Conservation (phyloP, 129 eudicot genomes). For the Chrysanthemum makinoi region DNA sequence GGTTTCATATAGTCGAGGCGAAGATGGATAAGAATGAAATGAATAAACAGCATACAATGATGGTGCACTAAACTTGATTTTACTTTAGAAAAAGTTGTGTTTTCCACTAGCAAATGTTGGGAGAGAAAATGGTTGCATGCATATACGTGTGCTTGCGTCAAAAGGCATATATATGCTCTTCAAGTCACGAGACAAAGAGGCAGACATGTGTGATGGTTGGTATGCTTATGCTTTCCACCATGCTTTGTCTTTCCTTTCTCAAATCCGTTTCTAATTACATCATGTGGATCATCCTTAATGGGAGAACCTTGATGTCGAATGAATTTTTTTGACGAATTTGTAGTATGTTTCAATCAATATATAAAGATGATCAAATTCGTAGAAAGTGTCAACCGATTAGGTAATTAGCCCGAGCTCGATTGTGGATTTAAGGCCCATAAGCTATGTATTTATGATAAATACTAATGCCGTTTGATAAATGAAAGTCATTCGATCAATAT, state of each 20-base stretch:
- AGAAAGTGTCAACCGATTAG: no score
- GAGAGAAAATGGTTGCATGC: conserved; percentile 17
- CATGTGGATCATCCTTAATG: not conserved
- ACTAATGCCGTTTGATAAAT: no score
- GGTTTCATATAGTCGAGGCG: no score
- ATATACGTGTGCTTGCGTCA: conserved; percentile 1
- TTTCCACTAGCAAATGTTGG: conserved; percentile 31
- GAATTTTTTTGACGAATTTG: no score
- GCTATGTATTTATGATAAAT: no score
- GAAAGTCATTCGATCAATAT: no score
- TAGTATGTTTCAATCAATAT: not conserved
- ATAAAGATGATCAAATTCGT: no score
- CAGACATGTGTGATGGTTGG: conserved; percentile 14
- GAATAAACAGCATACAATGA: not conserved
- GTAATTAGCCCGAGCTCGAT: no score
- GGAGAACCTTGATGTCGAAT: not conserved
- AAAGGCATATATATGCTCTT: conserved; percentile 14
- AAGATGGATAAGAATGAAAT: not conserved
- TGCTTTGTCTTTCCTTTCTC: not conserved
- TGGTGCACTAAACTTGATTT: conserved; percentile 23
- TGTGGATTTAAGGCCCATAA: no score
- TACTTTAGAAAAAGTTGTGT: conserved; percentile 29
- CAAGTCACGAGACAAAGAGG: conserved; percentile 22
- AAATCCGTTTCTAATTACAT: not conserved
- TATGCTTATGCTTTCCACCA: conserved; percentile 7